These are phyloP conservation scores for Asclepias syriaca DNA, from an alignment of 257 asterid genomes.

Conservation along the genomic window DNA sequence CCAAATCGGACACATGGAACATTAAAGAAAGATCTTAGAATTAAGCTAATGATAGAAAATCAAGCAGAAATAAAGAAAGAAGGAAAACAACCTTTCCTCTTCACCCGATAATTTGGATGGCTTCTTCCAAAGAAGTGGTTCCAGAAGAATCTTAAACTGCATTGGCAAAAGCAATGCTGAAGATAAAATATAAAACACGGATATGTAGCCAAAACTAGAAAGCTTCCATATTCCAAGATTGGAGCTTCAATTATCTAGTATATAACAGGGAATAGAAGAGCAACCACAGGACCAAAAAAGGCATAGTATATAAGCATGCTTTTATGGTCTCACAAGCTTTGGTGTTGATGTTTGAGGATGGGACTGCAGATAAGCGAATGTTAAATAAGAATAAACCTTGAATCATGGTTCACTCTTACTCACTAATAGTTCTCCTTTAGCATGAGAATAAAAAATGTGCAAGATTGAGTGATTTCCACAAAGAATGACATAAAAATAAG, in stretches of 20 bases:
- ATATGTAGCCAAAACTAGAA: neutral
- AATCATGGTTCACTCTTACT: neutral
- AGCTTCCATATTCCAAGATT: neutral
- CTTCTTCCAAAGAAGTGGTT: slow-evolving; percentile 76
- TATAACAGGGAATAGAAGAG: neutral
- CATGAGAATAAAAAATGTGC: neutral
- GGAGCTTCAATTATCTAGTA: neutral
- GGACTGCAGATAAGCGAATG: neutral
- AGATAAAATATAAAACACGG: neutral
- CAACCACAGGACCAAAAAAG: neutral
- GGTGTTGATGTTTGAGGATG: neutral
- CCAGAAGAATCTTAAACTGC: slow-evolving; percentile 75
- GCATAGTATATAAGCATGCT: neutral
- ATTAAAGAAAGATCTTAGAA: neutral
- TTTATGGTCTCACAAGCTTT: neutral
- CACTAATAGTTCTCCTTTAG: neutral
- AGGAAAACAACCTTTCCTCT: slow-evolving; percentile 58
- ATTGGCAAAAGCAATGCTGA: slow-evolving; percentile 8
- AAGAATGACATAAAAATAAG: neutral
- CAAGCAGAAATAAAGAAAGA: neutral
- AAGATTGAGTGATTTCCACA: neutral
- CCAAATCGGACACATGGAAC: neutral
- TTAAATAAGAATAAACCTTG: neutral
- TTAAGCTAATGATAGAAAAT: neutral
- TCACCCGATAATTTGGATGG: slow-evolving; percentile 28